Conservation (phyloP, 2,329 filamentous ascomycete species). For the Dothistroma septosporum region DNA sequence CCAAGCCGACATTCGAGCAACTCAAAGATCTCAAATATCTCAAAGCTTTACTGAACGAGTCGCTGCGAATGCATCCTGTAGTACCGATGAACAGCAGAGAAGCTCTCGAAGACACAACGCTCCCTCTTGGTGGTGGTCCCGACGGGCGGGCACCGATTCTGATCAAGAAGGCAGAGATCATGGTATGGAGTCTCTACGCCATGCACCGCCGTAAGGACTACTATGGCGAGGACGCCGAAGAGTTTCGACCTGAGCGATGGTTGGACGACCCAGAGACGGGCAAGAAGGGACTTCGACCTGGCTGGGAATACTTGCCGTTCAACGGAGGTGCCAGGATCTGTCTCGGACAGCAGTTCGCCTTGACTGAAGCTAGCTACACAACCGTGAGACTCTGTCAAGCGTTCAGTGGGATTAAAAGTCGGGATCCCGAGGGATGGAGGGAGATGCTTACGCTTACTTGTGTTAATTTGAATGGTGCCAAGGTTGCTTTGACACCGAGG, state of each 20-base stretch:
- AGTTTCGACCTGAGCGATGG: conserved; percentile 39
- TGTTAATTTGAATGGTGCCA: conserved; percentile 29
- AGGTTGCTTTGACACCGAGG: conserved; percentile 27
- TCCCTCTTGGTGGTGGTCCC: conserved; percentile 60
- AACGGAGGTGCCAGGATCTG: conserved; percentile 37
- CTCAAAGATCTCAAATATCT: conserved; percentile 38
- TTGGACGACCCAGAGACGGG: conserved; percentile 30
- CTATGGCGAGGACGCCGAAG: conserved; percentile 45
- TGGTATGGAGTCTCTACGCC: conserved; percentile 63
- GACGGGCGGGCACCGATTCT: conserved; percentile 57
- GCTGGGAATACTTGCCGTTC: conserved; percentile 38
- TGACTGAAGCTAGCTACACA: conserved; percentile 72
- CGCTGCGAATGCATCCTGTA: conserved; percentile 69
- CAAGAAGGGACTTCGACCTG: conserved; percentile 31
- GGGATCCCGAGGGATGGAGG: conserved; percentile 31
- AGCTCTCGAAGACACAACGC: conserved; percentile 66
- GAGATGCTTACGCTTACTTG: conserved; percentile 30
- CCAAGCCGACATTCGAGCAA: conserved; percentile 41
- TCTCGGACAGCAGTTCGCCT: conserved; percentile 64
- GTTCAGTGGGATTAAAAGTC: conserved; percentile 50
- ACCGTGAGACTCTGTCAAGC: conserved; percentile 68
- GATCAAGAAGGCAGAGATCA: conserved; percentile 60
- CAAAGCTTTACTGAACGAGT: conserved; percentile 68
- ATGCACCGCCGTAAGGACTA: conserved; percentile 66
- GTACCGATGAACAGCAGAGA: conserved; percentile 77